Evolutionary conservation across 2,329 filamentous ascomycete genomes (phyloP).

Genomic region (Neofusicoccum cordaticola): DNA sequence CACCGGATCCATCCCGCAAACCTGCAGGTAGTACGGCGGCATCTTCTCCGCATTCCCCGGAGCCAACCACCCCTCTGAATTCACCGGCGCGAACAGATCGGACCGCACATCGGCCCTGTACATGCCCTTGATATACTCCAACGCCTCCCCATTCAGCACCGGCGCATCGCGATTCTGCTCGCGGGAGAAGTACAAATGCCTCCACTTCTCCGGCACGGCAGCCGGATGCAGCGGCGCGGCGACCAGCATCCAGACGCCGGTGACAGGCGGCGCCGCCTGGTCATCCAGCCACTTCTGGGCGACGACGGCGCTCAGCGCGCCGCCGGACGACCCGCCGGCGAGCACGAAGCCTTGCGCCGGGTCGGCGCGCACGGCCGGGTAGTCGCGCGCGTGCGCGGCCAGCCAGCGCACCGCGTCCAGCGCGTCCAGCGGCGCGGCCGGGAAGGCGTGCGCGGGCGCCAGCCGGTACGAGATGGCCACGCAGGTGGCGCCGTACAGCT

Average conservation of each 20-base stretch:
- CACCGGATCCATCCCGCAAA: constrained; percentile 19
- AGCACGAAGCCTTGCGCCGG: not conserved
- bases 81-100: not conserved
- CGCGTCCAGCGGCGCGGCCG: constrained; percentile 33
- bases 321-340: not conserved
- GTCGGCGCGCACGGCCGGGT: not conserved
- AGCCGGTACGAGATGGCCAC: constrained; percentile 36
- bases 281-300: not conserved
- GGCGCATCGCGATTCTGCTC: constrained; percentile 13
- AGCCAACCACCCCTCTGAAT: not conserved
- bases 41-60: not conserved
- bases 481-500: constrained; percentile 20
- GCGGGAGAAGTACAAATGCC: not conserved
- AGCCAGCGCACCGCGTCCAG: constrained; percentile 35
- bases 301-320: not conserved
- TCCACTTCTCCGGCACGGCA: not conserved
- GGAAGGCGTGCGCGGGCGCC: constrained; percentile 37
- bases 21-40: constrained; percentile 18
- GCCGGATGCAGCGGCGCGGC: not conserved
- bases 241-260: constrained; percentile 9
- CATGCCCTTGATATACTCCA: not conserved
- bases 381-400: not conserved
- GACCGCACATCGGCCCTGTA: constrained; percentile 2
- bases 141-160: not conserved
- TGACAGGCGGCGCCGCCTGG: not conserved